Base-by-base conservation (phyloP, 2,329 filamentous ascomycete genomes). In the Ophiostoma pallidulum region DNA sequence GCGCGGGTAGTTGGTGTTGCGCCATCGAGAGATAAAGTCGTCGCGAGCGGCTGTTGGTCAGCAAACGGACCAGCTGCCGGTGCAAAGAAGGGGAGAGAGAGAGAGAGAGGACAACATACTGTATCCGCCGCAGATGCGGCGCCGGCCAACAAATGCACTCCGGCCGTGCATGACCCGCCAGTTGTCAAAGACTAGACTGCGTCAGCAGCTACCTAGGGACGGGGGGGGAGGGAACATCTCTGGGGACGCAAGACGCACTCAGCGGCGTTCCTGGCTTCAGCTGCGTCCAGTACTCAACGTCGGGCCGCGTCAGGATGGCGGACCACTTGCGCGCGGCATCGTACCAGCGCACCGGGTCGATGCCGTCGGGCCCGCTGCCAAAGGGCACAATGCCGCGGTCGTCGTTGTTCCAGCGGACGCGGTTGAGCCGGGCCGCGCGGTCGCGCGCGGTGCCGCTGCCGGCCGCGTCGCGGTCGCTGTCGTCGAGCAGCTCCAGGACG, bases 81-180 rank as follows among this genome's bases (percentile, higher is more conserved):
- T 41, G 35, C 20, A 39, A 1, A 8, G 19, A 8, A 7, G 22
- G n/a, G 7, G 12, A 14, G 29, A 14, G 8, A 10, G 7, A 22
- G 6, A 16, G 13, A 16, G 3, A 28, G 10, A 24, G 10, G 20
- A 8, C 2, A 18, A 78, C 84, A 73, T 69, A 89, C 87, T 83
- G 59, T 97, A 97, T 9, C 78, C 91, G 51, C 92, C 92, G 63
- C 90, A 96, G 60, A 98, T 86, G 55, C 90, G 80, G 55, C 92
- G 74, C 60, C 84, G 80, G 2, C 92, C 92, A 6, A 81, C 84
- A 59, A 97, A 98, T 0, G 78, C 78, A 44, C 81, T 81, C 57
- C 92, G 74, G 1, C 91, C 92, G 64, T 98, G 92, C 56, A 97
- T 68, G 29, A 96, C 84, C 50, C 92, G 77, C 89, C 91, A 96